Evolutionary conservation across 1,284 basidiomycete species (phyloP).

Genomic region (Thecaphora thlaspeos): DNA sequence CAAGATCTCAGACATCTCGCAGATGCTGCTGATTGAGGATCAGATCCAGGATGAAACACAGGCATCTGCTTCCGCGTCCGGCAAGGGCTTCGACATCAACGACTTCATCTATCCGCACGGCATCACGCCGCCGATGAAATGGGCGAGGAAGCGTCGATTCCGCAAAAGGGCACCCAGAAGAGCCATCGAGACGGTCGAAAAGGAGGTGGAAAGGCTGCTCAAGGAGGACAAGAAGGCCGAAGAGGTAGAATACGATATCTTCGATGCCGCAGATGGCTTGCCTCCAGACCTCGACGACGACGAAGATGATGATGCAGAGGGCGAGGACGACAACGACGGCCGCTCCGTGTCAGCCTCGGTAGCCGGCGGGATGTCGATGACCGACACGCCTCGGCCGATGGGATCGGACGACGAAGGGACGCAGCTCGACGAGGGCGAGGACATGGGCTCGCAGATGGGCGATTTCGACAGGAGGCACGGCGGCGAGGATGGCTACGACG

Average conservation of each 20-base stretch:
- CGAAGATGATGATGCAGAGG: slow-evolving; percentile 48
- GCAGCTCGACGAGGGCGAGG: slow-evolving; percentile 57
- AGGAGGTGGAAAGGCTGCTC: slow-evolving; percentile 88
- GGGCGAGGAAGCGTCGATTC: slow-evolving; percentile 89
- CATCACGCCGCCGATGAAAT: slow-evolving; percentile 86
- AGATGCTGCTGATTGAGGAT: slow-evolving; percentile 55
- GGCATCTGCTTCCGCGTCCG: slow-evolving; percentile 69
- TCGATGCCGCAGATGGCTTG: slow-evolving; percentile 29
- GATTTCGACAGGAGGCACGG: slow-evolving; percentile 60
- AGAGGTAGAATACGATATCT: slow-evolving; percentile 63
- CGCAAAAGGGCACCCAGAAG: slow-evolving; percentile 81
- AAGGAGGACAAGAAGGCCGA: slow-evolving; percentile 80
- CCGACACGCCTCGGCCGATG: slow-evolving; percentile 23
- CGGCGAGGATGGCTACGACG: slow-evolving; percentile 24
- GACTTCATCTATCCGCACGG: slow-evolving; percentile 98
- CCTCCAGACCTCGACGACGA: slow-evolving; percentile 35
- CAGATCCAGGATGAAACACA: slow-evolving; percentile 61
- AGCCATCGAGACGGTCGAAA: slow-evolving; percentile 95
- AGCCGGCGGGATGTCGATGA: slow-evolving; percentile 31
- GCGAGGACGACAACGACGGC: slow-evolving; percentile 26
- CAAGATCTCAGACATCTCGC: slow-evolving; percentile 97
- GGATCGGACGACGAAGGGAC: slow-evolving; percentile 29
- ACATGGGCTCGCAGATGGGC: slow-evolving; percentile 20
- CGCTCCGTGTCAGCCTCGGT: slow-evolving; percentile 31
- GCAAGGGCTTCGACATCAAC: slow-evolving; percentile 76